Evolutionary conservation across 495 filamentous ascomycete genomes (phyloP).

Genomic region (Aspergillus nanangensis): DNA sequence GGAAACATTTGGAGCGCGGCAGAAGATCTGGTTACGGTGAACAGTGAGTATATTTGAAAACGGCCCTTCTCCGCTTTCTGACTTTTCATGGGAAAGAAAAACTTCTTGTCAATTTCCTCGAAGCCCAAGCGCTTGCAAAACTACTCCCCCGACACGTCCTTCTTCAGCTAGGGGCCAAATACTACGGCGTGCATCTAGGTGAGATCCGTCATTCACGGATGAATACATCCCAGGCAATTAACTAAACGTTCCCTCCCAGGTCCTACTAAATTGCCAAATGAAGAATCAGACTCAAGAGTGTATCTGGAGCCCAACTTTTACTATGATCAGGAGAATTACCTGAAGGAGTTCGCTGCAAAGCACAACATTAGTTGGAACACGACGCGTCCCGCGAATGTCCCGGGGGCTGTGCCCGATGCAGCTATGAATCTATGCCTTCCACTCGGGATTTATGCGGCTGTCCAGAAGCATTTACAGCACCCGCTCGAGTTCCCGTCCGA

Average conservation of each 20-base stretch:
- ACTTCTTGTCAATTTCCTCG: slow-evolving; percentile 47
- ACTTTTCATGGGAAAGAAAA: too few species aligned
- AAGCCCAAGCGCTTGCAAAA: slow-evolving; percentile 32
- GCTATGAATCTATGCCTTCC: slow-evolving; percentile 47
- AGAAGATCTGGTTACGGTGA: slow-evolving; percentile 38
- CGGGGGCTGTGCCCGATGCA: slow-evolving; percentile 45
- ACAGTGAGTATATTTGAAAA: too few species aligned
- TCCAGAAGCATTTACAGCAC: slow-evolving; percentile 31
- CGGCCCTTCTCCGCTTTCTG: too few species aligned
- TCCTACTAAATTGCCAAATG: slow-evolving; percentile 34
- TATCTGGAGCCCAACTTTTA: slow-evolving; percentile 47
- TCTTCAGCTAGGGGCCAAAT: slow-evolving; percentile 49
- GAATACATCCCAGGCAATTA: too few species aligned
- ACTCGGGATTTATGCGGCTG: slow-evolving; percentile 43
- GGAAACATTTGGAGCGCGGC: slow-evolving; percentile 28
- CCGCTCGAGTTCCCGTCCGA: slow-evolving; percentile 39
- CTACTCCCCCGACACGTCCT: slow-evolving; percentile 44
- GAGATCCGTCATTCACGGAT: too few species aligned
- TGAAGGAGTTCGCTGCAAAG: slow-evolving; percentile 11
- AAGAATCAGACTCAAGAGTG: slow-evolving; percentile 42
- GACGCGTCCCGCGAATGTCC: slow-evolving; percentile 41
- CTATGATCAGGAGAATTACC: slow-evolving; percentile 45
- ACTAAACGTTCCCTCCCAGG: too few species aligned
- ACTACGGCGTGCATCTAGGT: slow-evolving; percentile 49
- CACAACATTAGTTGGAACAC: slow-evolving; percentile 30